These are phyloP conservation scores for Fusarium begoniae DNA, from an alignment of 2,329 filamentous ascomycete genomes.

Conservation along the genomic window DNA sequence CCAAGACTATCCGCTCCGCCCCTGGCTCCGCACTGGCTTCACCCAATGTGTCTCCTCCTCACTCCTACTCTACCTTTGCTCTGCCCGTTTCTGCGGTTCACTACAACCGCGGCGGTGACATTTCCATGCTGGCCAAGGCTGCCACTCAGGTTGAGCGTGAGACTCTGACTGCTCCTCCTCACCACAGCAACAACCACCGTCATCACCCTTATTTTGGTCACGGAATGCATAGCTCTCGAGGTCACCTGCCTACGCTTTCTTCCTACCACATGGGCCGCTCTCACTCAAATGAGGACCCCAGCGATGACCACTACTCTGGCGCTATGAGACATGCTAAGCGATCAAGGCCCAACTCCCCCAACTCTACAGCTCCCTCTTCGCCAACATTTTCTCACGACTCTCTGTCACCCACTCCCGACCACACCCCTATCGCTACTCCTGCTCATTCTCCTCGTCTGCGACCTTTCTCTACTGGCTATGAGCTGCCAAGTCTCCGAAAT, in stretches of 20 bases:
- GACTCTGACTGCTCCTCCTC: conserved; percentile 52
- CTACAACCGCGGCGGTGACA: conserved; percentile 62
- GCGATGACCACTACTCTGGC: conserved; percentile 79
- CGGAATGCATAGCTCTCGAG: conserved; percentile 59
- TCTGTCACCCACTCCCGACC: conserved; percentile 92
- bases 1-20: conserved; percentile 86
- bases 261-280: conserved; percentile 95
- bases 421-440: conserved; percentile 97
- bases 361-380: conserved; percentile 94
- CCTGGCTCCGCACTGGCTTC: conserved; percentile 87
- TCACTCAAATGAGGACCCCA: conserved; percentile 80
- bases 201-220: conserved; percentile 66
- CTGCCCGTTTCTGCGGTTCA: conserved; percentile 60
- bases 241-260: conserved; percentile 78
- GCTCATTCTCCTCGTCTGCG: conserved; percentile 93
- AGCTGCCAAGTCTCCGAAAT: conserved; percentile 85
- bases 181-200: conserved; percentile 55
- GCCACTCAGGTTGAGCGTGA: conserved; percentile 72
- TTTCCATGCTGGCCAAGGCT: conserved; percentile 68
- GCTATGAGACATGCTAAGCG: conserved; percentile 80
- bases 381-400: conserved; percentile 97
- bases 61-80: conserved; percentile 81
- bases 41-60: conserved; percentile 95
- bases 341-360: conserved; percentile 91
- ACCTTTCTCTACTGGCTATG: conserved; percentile 77